These are phyloP conservation scores for Dactylellina haptotyla DNA, from an alignment of 2,329 filamentous ascomycete species.

Conservation along the genomic window DNA sequence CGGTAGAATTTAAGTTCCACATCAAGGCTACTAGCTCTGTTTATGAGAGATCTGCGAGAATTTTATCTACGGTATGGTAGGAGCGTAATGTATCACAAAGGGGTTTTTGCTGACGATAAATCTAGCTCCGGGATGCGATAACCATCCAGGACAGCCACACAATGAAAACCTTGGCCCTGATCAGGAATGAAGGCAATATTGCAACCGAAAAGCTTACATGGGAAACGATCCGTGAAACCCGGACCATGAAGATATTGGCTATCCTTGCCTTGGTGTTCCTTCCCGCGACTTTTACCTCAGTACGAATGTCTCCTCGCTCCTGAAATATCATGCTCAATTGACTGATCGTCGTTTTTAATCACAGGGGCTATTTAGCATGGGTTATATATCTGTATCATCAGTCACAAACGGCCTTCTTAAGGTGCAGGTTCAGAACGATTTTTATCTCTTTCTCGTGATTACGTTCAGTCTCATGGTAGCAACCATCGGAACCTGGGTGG, in stretches of 20 bases:
- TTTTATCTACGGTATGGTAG: not conserved
- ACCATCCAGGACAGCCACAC: slow-evolving; percentile 7
- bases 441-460: not conserved
- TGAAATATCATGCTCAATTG: not conserved
- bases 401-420: not conserved
- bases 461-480: not conserved
- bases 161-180: slow-evolving; percentile 1
- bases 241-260: slow-evolving; percentile 6
- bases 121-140: slow-evolving; percentile 8
- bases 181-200: not conserved
- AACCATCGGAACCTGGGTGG: not conserved
- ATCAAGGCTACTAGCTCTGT: not conserved
- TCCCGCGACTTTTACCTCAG: slow-evolving; percentile 3
- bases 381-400: slow-evolving; percentile 2
- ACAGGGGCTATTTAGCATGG: not conserved
- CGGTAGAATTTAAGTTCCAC: not conserved
- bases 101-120: too few species aligned
- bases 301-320: not conserved
- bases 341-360: not conserved
- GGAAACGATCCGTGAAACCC: not conserved
- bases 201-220: not conserved
- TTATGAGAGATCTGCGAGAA: slow-evolving; percentile 2
- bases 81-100: too few species aligned
- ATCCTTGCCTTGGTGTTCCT: not conserved
- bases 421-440: not conserved